phyloP scores from a whole-genome alignment of 768 basidiomycete genomes.

The Daedalea quercina region DNA sequence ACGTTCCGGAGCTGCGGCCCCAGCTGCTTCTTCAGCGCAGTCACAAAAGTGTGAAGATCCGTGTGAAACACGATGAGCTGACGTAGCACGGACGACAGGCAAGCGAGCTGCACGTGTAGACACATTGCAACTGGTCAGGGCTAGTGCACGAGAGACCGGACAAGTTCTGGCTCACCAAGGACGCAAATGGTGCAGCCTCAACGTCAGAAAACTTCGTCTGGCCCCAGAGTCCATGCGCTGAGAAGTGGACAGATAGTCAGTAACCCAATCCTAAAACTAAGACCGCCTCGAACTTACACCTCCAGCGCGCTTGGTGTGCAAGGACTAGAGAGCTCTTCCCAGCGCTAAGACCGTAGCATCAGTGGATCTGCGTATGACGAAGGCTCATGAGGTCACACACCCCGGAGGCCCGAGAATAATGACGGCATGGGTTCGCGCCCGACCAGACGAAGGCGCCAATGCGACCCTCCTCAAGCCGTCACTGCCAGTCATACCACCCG shows the following conservation, averaged over 20 bases:
- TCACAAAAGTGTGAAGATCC: slow-evolving; percentile 62
- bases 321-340: slow-evolving; percentile 72
- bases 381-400: slow-evolving; percentile 26
- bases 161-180: slow-evolving; percentile 36
- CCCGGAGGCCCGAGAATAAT: slow-evolving; percentile 61
- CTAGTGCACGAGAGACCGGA: background rate
- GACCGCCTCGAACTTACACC: slow-evolving; percentile 33
- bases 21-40: slow-evolving; percentile 47
- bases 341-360: slow-evolving; percentile 31
- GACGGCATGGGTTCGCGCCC: slow-evolving; percentile 49
- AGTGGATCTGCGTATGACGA: background rate
- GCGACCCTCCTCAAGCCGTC: slow-evolving; percentile 40
- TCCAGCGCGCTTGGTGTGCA: slow-evolving; percentile 66
- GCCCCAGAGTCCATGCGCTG: slow-evolving; percentile 64
- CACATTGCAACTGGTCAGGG: background rate
- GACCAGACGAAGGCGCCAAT: slow-evolving; percentile 33
- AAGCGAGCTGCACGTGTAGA: slow-evolving; percentile 40
- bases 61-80: slow-evolving; percentile 72
- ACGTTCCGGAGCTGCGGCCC: slow-evolving; percentile 68
- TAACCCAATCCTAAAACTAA: background rate
- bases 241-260: background rate
- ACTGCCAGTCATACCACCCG: slow-evolving; percentile 28
- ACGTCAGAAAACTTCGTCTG: slow-evolving; percentile 66
- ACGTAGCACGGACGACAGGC: slow-evolving; percentile 63
- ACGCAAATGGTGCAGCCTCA: slow-evolving; percentile 64